Conservation (phyloP, 2,329 filamentous ascomycete genomes). For the Tothia fuscella region DNA sequence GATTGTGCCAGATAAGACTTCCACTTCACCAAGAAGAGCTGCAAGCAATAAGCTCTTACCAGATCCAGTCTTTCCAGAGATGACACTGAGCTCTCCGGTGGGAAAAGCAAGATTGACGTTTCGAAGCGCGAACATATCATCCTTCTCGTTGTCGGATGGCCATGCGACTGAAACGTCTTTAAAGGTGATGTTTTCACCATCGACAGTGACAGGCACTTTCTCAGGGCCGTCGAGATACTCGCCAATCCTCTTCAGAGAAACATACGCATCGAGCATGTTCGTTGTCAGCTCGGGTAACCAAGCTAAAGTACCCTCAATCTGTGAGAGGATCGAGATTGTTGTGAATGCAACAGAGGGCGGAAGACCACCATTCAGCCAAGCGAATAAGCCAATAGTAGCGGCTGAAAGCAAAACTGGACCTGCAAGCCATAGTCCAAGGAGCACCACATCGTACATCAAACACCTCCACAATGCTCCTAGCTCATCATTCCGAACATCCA, state of each 20-base stretch:
- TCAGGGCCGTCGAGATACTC: slow-evolving; percentile 58
- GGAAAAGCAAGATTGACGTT: slow-evolving; percentile 58
- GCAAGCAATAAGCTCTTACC: slow-evolving; percentile 68
- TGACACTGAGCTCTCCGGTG: slow-evolving; percentile 54
- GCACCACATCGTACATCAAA: slow-evolving; percentile 49
- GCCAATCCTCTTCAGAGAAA: slow-evolving; percentile 62
- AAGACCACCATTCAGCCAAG: slow-evolving; percentile 48
- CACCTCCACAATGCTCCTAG: slow-evolving; percentile 53
- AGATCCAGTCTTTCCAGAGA: slow-evolving; percentile 65
- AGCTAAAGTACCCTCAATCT: slow-evolving; percentile 54
- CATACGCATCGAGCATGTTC: slow-evolving; percentile 56
- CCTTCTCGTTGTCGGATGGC: slow-evolving; percentile 51
- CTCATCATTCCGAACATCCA: slow-evolving; percentile 52
- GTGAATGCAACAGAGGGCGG: slow-evolving; percentile 68
- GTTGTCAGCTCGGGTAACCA: slow-evolving; percentile 63
- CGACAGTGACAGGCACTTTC: slow-evolving; percentile 41
- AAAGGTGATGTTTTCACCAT: slow-evolving; percentile 51
- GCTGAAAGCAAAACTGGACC: slow-evolving; percentile 64
- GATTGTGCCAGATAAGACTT: slow-evolving; percentile 5
- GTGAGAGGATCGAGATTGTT: slow-evolving; percentile 60
- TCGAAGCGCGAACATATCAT: slow-evolving; percentile 52
- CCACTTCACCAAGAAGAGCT: slow-evolving; percentile 58
- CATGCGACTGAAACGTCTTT: slow-evolving; percentile 59
- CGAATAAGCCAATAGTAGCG: slow-evolving; percentile 57
- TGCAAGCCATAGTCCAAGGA: slow-evolving; percentile 40